Evolutionary conservation across 2,329 filamentous ascomycete genomes (phyloP).

Genomic region (Hypocreales sp.): DNA sequence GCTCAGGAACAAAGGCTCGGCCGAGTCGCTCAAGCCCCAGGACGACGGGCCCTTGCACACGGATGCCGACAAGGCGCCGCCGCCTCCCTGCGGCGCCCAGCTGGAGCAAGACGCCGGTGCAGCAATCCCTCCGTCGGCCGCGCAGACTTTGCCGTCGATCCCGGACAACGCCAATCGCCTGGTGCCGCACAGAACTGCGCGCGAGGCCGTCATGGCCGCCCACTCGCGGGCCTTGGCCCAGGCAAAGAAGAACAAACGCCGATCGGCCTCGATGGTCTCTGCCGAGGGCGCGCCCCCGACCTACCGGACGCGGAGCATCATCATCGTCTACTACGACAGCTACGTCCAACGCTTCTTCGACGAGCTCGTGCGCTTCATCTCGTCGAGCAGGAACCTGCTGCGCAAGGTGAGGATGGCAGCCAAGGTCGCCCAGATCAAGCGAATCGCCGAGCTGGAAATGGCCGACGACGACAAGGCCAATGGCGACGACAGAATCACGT

Average conservation of each 20-base stretch:
- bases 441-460: slow-evolving; percentile 42
- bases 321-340: slow-evolving; percentile 86
- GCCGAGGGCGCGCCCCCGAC: slow-evolving; percentile 31
- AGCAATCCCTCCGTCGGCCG: slow-evolving; percentile 2
- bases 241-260: slow-evolving; percentile 32
- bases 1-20: slow-evolving; percentile 34
- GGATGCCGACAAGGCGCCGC: slow-evolving; percentile 3
- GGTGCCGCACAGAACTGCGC: slow-evolving; percentile 19
- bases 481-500: slow-evolving; percentile 16
- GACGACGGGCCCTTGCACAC: slow-evolving; percentile 22
- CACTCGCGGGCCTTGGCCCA: slow-evolving; percentile 30
- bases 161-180: slow-evolving; percentile 5
- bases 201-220: slow-evolving; percentile 28
- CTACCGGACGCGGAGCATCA: slow-evolving; percentile 57
- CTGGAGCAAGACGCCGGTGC: slow-evolving; percentile 1
- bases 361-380: slow-evolving; percentile 66
- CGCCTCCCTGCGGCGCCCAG: slow-evolving; percentile 2
- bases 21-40: slow-evolving; percentile 34
- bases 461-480: slow-evolving; percentile 29
- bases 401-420: slow-evolving; percentile 78
- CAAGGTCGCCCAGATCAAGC: slow-evolving; percentile 51
- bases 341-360: slow-evolving; percentile 75
- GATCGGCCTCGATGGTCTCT: slow-evolving; percentile 36
- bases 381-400: slow-evolving; percentile 65
- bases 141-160: slow-evolving; percentile 13